Percentiles rank a stretch among this genome's conserved stretches.
Evolutionary conservation across 2,329 filamentous ascomycete species (phyloP).

Genomic region (Cladophialophora exuberans): DNA sequence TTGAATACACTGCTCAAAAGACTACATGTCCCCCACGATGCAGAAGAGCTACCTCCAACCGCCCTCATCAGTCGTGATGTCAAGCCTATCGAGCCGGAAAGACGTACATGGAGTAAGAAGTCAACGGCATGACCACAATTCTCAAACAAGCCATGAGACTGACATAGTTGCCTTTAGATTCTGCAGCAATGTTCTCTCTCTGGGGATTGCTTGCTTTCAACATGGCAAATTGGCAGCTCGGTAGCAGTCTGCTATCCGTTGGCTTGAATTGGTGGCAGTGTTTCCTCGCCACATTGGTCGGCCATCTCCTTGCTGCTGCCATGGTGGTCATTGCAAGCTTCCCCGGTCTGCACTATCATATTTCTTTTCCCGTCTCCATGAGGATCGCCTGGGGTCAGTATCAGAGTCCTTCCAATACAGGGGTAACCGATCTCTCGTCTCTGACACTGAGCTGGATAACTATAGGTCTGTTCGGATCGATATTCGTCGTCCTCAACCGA

Average conservation of each 20-base stretch:
- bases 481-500: constrained; percentile 9
- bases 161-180: background rate
- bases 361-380: constrained; percentile 4
- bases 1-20: background rate
- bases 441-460: background rate
- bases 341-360: constrained; percentile 6
- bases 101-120: constrained; percentile 6
- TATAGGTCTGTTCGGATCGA: background rate
- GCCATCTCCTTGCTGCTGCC: background rate
- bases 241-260: background rate
- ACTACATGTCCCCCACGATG: background rate
- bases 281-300: background rate
- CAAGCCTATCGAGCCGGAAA: constrained; percentile 11
- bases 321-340: background rate
- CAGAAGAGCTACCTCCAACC: constrained; percentile 7
- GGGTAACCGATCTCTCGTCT: background rate
- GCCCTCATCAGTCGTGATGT: constrained; percentile 8
- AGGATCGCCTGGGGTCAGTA: constrained; percentile 9
- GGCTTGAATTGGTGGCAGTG: constrained; percentile 12
- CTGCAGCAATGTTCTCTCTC: background rate
- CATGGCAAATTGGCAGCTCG: constrained; percentile 7
- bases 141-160: background rate
- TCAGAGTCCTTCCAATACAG: background rate
- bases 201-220: constrained; percentile 31
- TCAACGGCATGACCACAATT: background rate